These are phyloP conservation scores for Yamadazyma paraphyllophila DNA, from an alignment of 805 yeast species.

Conservation along the genomic window DNA sequence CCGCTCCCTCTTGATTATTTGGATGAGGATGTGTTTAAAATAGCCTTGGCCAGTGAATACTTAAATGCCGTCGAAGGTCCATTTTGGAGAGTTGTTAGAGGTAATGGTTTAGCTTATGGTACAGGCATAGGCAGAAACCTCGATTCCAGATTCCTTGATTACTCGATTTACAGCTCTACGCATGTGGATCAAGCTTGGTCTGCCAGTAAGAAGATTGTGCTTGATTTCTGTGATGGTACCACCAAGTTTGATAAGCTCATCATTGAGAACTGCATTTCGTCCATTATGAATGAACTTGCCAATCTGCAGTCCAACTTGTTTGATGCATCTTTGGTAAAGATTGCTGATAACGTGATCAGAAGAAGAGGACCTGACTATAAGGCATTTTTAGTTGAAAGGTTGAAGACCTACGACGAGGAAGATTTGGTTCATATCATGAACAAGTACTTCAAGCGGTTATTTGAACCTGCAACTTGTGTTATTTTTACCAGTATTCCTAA, in stretches of 20 bases:
- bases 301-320: conserved; percentile 61
- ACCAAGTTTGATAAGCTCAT: conserved; percentile 53
- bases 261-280: conserved; percentile 72
- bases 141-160: conserved; percentile 67
- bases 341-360: conserved; percentile 61
- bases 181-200: conserved; percentile 67
- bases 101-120: conserved; percentile 92
- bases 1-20: conserved; percentile 51
- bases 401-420: conserved; percentile 49
- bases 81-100: conserved; percentile 93
- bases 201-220: conserved; percentile 64
- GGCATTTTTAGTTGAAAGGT: conserved; percentile 47
- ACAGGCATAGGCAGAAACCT: conserved; percentile 57
- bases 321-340: conserved; percentile 65
- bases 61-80: conserved; percentile 93
- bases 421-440: conserved; percentile 52
- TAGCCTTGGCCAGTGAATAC: conserved; percentile 71
- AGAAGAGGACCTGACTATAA: conserved; percentile 70
- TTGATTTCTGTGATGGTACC: conserved; percentile 55
- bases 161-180: conserved; percentile 76
- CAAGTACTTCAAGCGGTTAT: conserved; percentile 63
- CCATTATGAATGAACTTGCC: conserved; percentile 72
- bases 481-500: conserved; percentile 77
- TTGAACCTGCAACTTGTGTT: conserved; percentile 52
- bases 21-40: conserved; percentile 59